Conservation (phyloP, 1,284 basidiomycete species). For the Rhodotorula sp. region DNA sequence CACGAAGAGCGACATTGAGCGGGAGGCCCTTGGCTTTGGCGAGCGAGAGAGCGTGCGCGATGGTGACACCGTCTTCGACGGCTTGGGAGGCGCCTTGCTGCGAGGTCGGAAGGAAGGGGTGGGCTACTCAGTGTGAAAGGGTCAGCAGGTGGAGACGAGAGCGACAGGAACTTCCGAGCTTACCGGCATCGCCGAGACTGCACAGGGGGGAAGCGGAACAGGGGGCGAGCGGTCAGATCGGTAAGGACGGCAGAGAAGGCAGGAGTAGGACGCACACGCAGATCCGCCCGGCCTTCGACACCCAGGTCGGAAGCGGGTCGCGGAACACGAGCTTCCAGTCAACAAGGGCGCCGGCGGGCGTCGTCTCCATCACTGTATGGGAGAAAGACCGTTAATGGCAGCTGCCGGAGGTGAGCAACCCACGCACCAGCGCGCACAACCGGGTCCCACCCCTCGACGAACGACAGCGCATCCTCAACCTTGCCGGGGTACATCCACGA, state of each 20-base stretch:
- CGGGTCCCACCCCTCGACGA: conserved; percentile 30
- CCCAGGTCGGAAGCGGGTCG: conserved; percentile 39
- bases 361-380: conserved; percentile 2
- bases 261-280: background rate
- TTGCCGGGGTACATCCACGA: conserved; percentile 42
- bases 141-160: background rate
- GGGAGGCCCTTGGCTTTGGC: conserved; percentile 25
- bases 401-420: too few species aligned
- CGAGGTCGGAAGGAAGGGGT: conserved; percentile 34
- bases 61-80: conserved; percentile 34
- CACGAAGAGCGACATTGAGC: conserved; percentile 5
- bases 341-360: conserved; percentile 5
- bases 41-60: conserved; percentile 25
- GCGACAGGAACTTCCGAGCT: background rate
- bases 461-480: conserved; percentile 41
- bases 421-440: conserved; percentile 6
- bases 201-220: background rate
- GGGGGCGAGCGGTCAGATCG: too few species aligned
- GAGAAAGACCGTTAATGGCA: background rate
- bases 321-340: conserved; percentile 46
- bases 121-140: background rate
- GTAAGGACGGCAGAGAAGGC: too few species aligned
- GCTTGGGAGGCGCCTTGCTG: conserved; percentile 34
- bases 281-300: conserved; percentile 6
- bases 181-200: conserved; percentile 5